Conservation (phyloP, 148 eudicot genomes). For the Arctostaphylos glauca region DNA sequence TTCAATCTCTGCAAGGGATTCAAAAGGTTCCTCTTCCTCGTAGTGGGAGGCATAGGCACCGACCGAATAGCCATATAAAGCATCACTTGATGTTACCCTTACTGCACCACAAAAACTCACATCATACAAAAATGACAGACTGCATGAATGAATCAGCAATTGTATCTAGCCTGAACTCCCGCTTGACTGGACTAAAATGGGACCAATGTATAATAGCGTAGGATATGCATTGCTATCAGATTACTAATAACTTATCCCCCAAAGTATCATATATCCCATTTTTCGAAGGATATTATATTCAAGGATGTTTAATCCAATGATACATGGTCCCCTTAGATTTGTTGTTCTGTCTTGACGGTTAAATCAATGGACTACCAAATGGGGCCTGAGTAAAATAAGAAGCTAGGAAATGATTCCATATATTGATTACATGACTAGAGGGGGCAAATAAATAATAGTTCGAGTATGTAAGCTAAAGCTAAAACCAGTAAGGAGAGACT, state of each 20-base stretch:
- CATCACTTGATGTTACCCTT: constrained; percentile 45
- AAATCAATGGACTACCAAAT: not conserved
- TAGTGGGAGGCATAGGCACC: constrained; percentile 48
- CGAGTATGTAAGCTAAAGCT: not conserved
- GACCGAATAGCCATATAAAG: constrained; percentile 49
- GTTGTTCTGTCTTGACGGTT: not conserved
- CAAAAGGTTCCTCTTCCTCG: constrained; percentile 67
- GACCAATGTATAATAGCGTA: not conserved
- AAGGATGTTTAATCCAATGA: too few relatives aligned
- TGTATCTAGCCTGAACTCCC: not conserved
- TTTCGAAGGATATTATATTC: not conserved
- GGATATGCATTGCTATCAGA: not conserved
- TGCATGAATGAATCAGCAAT: not conserved
- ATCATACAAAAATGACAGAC: not conserved
- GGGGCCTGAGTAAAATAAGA: not conserved
- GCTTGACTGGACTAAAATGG: not conserved
- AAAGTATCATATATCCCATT: not conserved
- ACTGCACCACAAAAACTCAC: constrained; percentile 37
- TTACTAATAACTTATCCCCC: not conserved
- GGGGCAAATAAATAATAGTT: not conserved
- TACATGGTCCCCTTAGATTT: not conserved
- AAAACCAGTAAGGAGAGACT: not conserved
- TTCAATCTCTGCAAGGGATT: constrained; percentile 83
- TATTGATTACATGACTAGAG: not conserved
- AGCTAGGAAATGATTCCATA: not conserved